Base-by-base conservation (phyloP, 768 basidiomycete genomes). In the Termitomyces titanicus region DNA sequence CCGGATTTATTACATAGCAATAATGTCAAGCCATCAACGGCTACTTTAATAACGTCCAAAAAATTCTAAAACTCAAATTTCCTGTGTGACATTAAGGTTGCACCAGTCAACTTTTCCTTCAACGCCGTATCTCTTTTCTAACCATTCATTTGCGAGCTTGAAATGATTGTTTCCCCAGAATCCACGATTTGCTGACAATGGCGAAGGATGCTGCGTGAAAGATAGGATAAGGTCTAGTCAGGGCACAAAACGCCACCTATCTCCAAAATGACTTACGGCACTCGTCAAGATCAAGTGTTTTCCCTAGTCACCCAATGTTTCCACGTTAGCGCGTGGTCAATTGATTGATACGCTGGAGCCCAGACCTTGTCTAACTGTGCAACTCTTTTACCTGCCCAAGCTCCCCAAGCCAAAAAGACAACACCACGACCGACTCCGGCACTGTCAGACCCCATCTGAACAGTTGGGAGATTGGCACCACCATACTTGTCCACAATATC, bases 101-200 rank as follows among this genome's bases (percentile, higher is more conserved):
- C 85, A 85, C 90, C 90, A 93, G 64, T 91, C 78, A n/a, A 93
- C 86, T 56, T 69, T 75, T 47, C 80, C 84, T 38, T 83, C 84
- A 24, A 74, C 61, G 6, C 94, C 94, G 64, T 97, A 95, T 62
- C 83, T 84, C 54, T 78, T 65, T 66, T 82, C 81, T 24, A 98
- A 74, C 95, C 95, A 98, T 52, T 86, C 80, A 66, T 97, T 96
- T 40, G 93, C 90, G 55, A 80, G 74, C 64, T 78, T 83, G 74
- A 98, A 98, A 72, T 97, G 95, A 47, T 83, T 84, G 68, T 94
- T 95, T 47, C 92, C 93, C 59, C 92, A 68, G 74, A 95, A 97
- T 10, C 94, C 94, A 54, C 79, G 79, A 59, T 79, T 71, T 3
- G 88, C 94, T 51, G 88, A 86, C 17, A 85, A 72, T 6, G 94